Conservation (phyloP, 495 filamentous ascomycete genomes). For the Trichoderma orchidacearum region DNA sequence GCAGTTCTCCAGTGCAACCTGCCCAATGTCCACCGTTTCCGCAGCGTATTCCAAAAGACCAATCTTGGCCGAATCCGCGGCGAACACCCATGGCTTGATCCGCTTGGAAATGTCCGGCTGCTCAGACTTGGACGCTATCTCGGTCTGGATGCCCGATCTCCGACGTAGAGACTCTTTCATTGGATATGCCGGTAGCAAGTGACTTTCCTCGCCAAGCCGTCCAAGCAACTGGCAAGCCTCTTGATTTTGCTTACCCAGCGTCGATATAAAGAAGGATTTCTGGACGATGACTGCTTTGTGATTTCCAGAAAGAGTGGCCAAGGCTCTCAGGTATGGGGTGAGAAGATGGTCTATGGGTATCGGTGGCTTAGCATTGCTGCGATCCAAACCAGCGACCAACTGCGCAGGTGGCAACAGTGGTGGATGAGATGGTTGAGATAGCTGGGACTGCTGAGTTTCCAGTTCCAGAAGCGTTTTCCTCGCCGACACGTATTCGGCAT, state of each 20-base stretch:
- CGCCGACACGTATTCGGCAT: constrained; percentile 27
- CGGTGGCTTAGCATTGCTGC: constrained; percentile 1
- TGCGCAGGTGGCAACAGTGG: constrained; percentile 9
- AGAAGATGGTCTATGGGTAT: constrained; percentile 20
- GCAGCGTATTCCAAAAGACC: constrained; percentile 30
- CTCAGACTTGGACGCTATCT: constrained; percentile 10
- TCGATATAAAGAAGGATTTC: constrained; percentile 44
- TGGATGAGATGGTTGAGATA: constrained; percentile 7
- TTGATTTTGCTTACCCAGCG: constrained; percentile 44
- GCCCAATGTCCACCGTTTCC: constrained; percentile 32
- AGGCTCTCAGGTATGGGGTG: constrained; percentile 38
- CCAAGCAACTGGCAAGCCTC: constrained; percentile 42
- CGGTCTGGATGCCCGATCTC: constrained; percentile 11
- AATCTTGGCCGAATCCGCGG: constrained; percentile 35
- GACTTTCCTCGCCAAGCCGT: constrained; percentile 54
- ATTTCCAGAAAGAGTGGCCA: constrained; percentile 42
- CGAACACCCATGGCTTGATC: constrained; percentile 35
- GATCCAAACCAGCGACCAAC: constrained; percentile 10
- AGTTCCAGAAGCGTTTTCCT: constrained; percentile 29
- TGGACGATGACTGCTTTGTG: constrained; percentile 52
- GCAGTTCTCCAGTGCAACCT: constrained; percentile 27
- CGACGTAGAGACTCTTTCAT: constrained; percentile 17
- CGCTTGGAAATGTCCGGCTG: constrained; percentile 20
- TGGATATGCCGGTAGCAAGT: constrained; percentile 51
- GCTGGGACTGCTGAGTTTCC: constrained; percentile 8